Conservation (phyloP, 2,329 filamentous ascomycete genomes). For the Trichoderma sp. region DNA sequence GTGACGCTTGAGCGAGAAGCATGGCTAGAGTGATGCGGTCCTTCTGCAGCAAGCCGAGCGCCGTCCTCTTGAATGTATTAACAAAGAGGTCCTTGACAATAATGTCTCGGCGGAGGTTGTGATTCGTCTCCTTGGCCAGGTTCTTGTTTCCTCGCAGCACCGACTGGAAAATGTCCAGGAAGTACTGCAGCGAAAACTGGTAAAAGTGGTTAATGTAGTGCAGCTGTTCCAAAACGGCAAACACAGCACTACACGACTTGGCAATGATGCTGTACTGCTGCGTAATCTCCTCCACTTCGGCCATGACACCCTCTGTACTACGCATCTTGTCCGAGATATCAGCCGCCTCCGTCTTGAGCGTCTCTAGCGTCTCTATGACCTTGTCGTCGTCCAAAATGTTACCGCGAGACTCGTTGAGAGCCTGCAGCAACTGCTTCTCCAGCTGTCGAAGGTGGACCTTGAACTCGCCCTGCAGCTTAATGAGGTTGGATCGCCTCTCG, state of each 20-base stretch:
- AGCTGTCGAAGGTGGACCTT: conserved; percentile 95
- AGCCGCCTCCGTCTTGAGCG: conserved; percentile 93
- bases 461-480: conserved; percentile 98
- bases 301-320: conserved; percentile 97
- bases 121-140: conserved; percentile 65
- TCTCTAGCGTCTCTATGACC: conserved; percentile 96
- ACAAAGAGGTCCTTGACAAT: conserved; percentile 92
- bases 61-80: conserved; percentile 89
- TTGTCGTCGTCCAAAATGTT: conserved; percentile 98
- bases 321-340: conserved; percentile 96
- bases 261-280: conserved; percentile 92
- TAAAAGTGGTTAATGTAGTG: conserved; percentile 99
- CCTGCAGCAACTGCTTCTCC: conserved; percentile 89
- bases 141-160: conserved; percentile 80
- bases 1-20: conserved; percentile 92
- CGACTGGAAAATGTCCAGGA: conserved; percentile 93
- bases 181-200: conserved; percentile 98
- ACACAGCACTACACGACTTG: conserved; percentile 92
- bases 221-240: conserved; percentile 92
- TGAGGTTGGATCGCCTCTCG: conserved; percentile 91
- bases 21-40: conserved; percentile 93
- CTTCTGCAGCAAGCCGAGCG: conserved; percentile 85
- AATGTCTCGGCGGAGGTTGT: conserved; percentile 77
- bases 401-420: conserved; percentile 93
- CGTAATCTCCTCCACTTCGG: conserved; percentile 94